Base-by-base conservation (phyloP, 768 basidiomycete genomes). In the Leccinellum luteum region DNA sequence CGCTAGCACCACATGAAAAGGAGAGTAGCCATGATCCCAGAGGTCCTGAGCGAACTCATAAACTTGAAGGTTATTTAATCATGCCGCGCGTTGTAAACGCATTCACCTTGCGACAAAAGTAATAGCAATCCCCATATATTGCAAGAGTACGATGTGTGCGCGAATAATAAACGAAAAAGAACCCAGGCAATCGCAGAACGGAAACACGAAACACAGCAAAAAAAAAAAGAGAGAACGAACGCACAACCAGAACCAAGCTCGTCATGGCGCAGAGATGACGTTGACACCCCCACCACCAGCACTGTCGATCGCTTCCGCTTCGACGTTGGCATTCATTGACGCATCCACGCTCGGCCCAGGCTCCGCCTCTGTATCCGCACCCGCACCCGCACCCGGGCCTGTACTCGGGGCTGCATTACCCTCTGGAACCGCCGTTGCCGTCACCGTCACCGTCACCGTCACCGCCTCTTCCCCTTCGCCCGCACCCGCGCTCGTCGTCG, bases 231-330 rank as follows among this genome's bases (percentile, higher is more conserved):
- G 8, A n/a, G 12, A 3, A 13, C 6, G 21, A 21, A 44, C 21
- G 7, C 44, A 12, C 19, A 23, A 44, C 21, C 47, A 17, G 14
- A 48, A 28, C 13, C 31, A 52, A 10, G 41, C 12, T 34, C 23
- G 51, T 65, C 65, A 67, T 35, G 62, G 51, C 13, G 35, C 28
- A n/a, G n/a, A n/a, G n/a, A n/a, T n/a, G n/a, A n/a, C n/a, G n/a
- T n/a, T n/a, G n/a, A n/a, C n/a, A 9, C 13, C 27, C 1, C 50
- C 65, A n/a, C 49, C 35, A 2, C 30, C 19, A n/a, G 49, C 54
- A 25, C 15, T 44, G 3, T 57, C 54, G 2, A 14, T 32, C 55
- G 19, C 27, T 6, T 45, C 54, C 31, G 10, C 30, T 5, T 51
- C 56, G 49, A 44, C 19, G 28, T 27, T 45, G 12, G 23, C 19